phyloP scores from a whole-genome alignment of 192 early-diverging fungal species.

The Rhizoclosmatium sp. region DNA sequence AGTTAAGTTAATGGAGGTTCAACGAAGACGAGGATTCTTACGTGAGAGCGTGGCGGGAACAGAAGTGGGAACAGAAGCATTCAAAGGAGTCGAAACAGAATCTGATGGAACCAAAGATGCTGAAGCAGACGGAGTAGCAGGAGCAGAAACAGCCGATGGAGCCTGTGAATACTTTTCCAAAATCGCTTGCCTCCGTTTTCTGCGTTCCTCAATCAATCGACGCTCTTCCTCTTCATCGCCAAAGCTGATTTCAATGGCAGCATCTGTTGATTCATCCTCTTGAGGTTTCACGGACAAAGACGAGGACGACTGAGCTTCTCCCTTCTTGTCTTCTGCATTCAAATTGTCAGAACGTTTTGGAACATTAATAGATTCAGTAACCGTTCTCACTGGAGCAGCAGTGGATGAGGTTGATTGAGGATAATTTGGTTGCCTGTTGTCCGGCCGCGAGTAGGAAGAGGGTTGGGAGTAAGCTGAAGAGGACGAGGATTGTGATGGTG shows the following conservation, averaged over 20 bases:
- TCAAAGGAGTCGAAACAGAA: no score
- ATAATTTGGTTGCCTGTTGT: not conserved
- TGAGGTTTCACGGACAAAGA: not conserved
- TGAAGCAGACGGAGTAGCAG: not conserved
- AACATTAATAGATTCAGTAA: conserved; percentile 24
- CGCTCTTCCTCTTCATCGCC: conserved; percentile 76
- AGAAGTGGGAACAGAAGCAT: not conserved
- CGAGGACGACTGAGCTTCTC: not conserved
- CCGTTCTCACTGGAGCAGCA: conserved; percentile 1
- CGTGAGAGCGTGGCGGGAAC: not conserved
- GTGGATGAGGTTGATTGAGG: not conserved
- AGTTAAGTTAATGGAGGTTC: not conserved
- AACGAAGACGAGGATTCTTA: not conserved
- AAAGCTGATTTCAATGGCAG: not conserved
- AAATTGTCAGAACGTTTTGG: conserved; percentile 34
- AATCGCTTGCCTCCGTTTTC: conserved; percentile 78
- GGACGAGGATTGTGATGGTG: not conserved
- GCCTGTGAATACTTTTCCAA: conserved; percentile 64
- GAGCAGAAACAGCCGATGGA: conserved; percentile 14
- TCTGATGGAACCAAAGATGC: not conserved
- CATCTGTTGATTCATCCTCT: not conserved
- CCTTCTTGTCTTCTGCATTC: conserved; percentile 15
- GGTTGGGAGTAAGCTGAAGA: no score
- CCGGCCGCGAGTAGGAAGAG: not conserved
- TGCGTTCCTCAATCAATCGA: conserved; percentile 82